Base-by-base conservation (phyloP, 768 basidiomycete genomes). In the Trametes cubensis region DNA sequence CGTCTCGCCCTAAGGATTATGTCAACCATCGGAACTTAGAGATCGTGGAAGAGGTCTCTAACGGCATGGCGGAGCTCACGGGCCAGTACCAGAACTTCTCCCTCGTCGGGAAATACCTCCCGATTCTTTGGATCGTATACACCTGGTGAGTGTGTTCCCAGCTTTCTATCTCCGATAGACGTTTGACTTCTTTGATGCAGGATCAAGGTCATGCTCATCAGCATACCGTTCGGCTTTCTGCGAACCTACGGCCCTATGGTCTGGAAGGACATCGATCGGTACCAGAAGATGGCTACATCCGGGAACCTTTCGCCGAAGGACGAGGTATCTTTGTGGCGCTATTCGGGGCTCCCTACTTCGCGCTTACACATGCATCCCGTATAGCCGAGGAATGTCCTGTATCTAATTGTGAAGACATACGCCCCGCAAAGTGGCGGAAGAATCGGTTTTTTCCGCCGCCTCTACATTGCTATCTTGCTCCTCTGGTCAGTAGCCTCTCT, bases 51-150 rank as follows among this genome's bases (percentile, higher is more conserved):
- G 68, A 71, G 30, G 66, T 71, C 21, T 71, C 73, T 17, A 63
- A 67, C 40, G 68, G 61, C 41, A 68, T 74, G 58, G 73, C 73
- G 8, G 67, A 66, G 42, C 61, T 74, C 41, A 72, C 71, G 14
- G 73, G 73, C 11, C 71, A 72, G 39, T 74, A 72, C 60, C 67
- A 72, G 61, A 74, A 74, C 65, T 64, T 67, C 58, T 69, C 68
- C 26, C 54, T 63, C 46, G 62, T 71, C 10, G 69, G 69, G 23
- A 67, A 68, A 48, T 70, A 67, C 41, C 57, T 74, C 40, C 73
- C 73, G 2, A 46, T 58, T n/a, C 47, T 67, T 1, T 72, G 68
- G 68, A 68, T 66, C 13, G 42, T 70, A 18, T 58, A 67, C 26
- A 74, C 66, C 0, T 71, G 69, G 72, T 74, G 44, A 14, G 69